A percentile compares a stretch with the other conserved stretches of the same genome.
phyloP scores from a whole-genome alignment of 2,329 filamentous ascomycete genomes.

The Colletotrichum sublineola region DNA sequence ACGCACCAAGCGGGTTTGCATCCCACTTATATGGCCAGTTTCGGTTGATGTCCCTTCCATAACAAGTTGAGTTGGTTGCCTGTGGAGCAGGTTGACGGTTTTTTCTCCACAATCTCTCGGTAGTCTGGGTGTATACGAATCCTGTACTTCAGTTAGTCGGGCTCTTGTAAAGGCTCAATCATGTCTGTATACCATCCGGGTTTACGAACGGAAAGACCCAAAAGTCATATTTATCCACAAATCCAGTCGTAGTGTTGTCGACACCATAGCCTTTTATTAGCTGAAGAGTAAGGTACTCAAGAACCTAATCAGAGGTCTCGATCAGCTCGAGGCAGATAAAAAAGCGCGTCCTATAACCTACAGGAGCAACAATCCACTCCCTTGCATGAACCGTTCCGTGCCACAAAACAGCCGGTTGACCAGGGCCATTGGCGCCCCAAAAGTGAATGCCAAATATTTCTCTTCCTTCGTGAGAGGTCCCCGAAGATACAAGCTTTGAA shows the following conservation, averaged over 20 bases:
- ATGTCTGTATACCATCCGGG: slow-evolving; percentile 54
- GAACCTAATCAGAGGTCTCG: slow-evolving; percentile 7
- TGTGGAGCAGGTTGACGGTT: slow-evolving; percentile 58
- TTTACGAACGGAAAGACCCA: slow-evolving; percentile 66
- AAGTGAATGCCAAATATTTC: slow-evolving; percentile 71
- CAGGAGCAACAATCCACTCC: slow-evolving; percentile 66
- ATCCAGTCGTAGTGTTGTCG: slow-evolving; percentile 53
- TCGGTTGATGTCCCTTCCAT: slow-evolving; percentile 67
- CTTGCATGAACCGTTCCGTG: slow-evolving; percentile 67
- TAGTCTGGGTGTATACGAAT: slow-evolving; percentile 61
- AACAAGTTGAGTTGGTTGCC: slow-evolving; percentile 51
- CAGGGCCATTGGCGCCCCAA: slow-evolving; percentile 57
- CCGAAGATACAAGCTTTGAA: slow-evolving; percentile 61
- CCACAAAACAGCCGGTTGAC: slow-evolving; percentile 63
- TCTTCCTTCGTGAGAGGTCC: slow-evolving; percentile 59
- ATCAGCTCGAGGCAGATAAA: neutral
- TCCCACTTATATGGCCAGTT: slow-evolving; percentile 67
- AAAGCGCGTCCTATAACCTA: slow-evolving; percentile 52
- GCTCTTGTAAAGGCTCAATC: neutral
- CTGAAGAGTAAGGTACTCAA: slow-evolving; percentile 63
- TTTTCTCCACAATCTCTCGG: slow-evolving; percentile 64
- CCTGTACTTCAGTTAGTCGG: slow-evolving; percentile 45
- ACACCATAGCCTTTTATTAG: slow-evolving; percentile 58
- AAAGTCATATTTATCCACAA: slow-evolving; percentile 69
- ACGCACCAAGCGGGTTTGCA: slow-evolving; percentile 57